Evolutionary conservation across 139 green algal species (phyloP), one percentile per base, ranked within the genome.

Genomic region (Protoeuglena noctilucae): DNA sequence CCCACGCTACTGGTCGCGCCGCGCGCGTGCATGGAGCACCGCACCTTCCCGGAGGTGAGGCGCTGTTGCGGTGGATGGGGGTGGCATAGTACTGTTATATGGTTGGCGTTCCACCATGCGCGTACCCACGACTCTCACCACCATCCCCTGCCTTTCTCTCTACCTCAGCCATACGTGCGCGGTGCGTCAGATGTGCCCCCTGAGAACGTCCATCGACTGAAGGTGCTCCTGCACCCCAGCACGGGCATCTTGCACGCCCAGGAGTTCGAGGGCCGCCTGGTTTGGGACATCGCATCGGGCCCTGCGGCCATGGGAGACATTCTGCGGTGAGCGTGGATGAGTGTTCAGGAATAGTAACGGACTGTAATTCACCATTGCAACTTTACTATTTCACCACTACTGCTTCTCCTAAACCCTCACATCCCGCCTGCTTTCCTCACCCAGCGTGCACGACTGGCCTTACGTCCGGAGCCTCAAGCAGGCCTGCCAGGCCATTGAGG

Each of bases 371-470:
- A n/a, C n/a, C n/a, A n/a, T n/a, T n/a, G n/a, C n/a, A n/a, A n/a
- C n/a, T n/a, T n/a, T n/a, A n/a, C n/a, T n/a, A n/a, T n/a, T n/a
- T n/a, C n/a, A n/a, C n/a, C n/a, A n/a, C n/a, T n/a, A n/a, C n/a
- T n/a, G n/a, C n/a, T n/a, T n/a, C n/a, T n/a, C n/a, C n/a, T n/a
- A n/a, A n/a, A n/a, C n/a, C n/a, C n/a, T n/a, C n/a, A n/a, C n/a
- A n/a, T n/a, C n/a, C n/a, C n/a, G n/a, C n/a, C n/a, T n/a, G n/a
- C n/a, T n/a, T n/a, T n/a, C n/a, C n/a, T n/a, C n/a, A n/a, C n/a
- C n/a, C n/a, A n/a, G 77, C 1, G 79, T 89, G 25, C 86, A 95
- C 58, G 79, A 93, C 22, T 93, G 83, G 78, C 61, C 64, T 12
- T 95, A 95, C 58, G 66, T 95, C 9, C 57, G 66, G 2, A 56